Conservation (phyloP, 306 rosid species). For the Acacia crassicarpa region DNA sequence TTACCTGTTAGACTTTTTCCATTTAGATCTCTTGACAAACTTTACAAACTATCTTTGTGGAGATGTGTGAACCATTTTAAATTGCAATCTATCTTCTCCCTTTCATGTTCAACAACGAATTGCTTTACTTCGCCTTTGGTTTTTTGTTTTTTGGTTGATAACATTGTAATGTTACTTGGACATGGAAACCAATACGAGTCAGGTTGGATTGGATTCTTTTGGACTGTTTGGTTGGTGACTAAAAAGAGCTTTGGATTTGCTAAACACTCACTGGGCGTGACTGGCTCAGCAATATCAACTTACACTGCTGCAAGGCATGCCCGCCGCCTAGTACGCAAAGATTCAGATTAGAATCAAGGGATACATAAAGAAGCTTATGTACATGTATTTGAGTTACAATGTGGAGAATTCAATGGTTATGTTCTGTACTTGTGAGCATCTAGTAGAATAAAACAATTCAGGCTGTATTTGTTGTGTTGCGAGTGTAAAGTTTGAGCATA, state of each 20-base stretch:
- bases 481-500: slow-evolving; percentile 15
- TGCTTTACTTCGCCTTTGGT: not conserved
- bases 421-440: slow-evolving; percentile 14
- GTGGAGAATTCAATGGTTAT: slow-evolving; percentile 7
- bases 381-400: slow-evolving; percentile 32
- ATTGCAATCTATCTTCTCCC: slow-evolving; percentile 14
- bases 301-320: slow-evolving; percentile 55
- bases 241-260: slow-evolving; percentile 69
- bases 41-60: not conserved
- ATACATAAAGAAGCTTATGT: slow-evolving; percentile 24
- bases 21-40: slow-evolving; percentile 17
- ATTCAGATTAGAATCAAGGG: slow-evolving; percentile 32
- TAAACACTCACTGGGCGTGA: slow-evolving; percentile 52
- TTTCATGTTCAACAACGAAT: slow-evolving; percentile 19
- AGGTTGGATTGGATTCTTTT: slow-evolving; percentile 95
- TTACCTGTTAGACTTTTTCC: not conserved
- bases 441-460: slow-evolving; percentile 20
- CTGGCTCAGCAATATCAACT: slow-evolving; percentile 69
- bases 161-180: slow-evolving; percentile 20
- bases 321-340: slow-evolving; percentile 26
- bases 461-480: slow-evolving; percentile 26
- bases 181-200: slow-evolving; percentile 38
- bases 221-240: slow-evolving; percentile 60
- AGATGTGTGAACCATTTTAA: not conserved
- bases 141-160: not conserved